Evolutionary conservation across 2,329 filamentous ascomycete genomes (phyloP).

Genomic region (Xylaria sp.): DNA sequence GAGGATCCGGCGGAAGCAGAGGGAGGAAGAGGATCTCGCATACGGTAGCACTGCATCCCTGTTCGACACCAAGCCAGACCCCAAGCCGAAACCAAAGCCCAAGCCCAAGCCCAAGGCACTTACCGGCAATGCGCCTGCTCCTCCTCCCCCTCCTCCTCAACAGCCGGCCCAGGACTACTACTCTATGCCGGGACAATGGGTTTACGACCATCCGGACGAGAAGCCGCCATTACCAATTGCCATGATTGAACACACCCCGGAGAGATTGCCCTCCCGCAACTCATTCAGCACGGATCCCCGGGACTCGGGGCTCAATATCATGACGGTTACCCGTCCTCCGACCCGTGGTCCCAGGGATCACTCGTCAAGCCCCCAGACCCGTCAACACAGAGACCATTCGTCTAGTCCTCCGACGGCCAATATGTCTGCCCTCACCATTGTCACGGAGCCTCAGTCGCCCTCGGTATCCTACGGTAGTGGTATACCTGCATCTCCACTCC

Average conservation of each 20-base stretch:
- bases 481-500: conserved; percentile 69
- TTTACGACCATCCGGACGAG: conserved; percentile 36
- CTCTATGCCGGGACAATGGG: conserved; percentile 34
- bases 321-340: conserved; percentile 38
- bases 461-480: conserved; percentile 40
- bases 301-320: conserved; percentile 35
- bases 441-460: conserved; percentile 39
- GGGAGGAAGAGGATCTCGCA: conserved; percentile 44
- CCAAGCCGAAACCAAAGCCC: conserved; percentile 1
- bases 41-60: conserved; percentile 38
- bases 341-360: conserved; percentile 32
- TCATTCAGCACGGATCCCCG: conserved; percentile 37
- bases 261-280: conserved; percentile 28
- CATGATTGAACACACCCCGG: conserved; percentile 15
- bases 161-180: conserved; percentile 33
- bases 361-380: conserved; percentile 37
- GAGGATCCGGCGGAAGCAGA: conserved; percentile 33
- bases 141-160: conserved; percentile 1
- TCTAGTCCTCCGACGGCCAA: conserved; percentile 44
- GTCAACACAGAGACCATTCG: conserved; percentile 37
- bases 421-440: conserved; percentile 50
- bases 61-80: conserved; percentile 8
- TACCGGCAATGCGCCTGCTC: conserved; percentile 15
- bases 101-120: conserved; percentile 1
- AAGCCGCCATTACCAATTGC: conserved; percentile 32